Base-by-base conservation (phyloP, 345 rosid species). In the Lagerstroemia speciosa region DNA sequence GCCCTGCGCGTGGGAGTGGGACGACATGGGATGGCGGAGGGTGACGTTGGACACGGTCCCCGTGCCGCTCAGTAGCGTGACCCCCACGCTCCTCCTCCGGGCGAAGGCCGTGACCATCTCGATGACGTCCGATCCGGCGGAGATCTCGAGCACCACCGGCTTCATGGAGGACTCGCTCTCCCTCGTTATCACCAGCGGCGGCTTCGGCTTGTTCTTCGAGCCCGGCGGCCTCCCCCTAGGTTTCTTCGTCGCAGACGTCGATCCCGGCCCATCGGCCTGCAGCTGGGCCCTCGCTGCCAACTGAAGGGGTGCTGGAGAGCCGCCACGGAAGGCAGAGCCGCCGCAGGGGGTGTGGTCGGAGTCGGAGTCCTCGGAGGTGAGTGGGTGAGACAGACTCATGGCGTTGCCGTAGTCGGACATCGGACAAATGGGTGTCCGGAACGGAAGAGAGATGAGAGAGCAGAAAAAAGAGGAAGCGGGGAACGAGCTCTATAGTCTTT, bases 151-250 rank as follows among this genome's bases (percentile, higher is more conserved):
- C 57, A 83, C 24, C 17, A 65, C 73, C 0, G 89, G 82, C 46
- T 77, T 83, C 80, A 85, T 71, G 58, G 80, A 45, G 14, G 85
- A 52, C 40, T 77, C 77, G 32, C 55, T 29, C 66, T 63, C 78
- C 26, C 69, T 52, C 41, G 79, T 73, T 29, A 85, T 57, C 31
- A 82, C 66, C 32, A 80, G 22, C 27, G 92, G 86, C 0, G 82
- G 79, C 45, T 84, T 84, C 14, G 89, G 83, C 65, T 78, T 86
- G 82, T 86, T 86, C 72, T 84, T 84, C 22, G 89, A 84, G 3
- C 89, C 89, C 0, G 80, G 86, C 0, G 91, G 91, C 12, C 91
- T 73, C 2, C 91, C 91, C 30, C 84, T 71, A 0, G 83, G 84
- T 74, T 77, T 86, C 36, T 67, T 67, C 9, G 43, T 8, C 58